Evolutionary conservation across 1,284 basidiomycete genomes (phyloP).

Genomic region (Leccinum variabile): DNA sequence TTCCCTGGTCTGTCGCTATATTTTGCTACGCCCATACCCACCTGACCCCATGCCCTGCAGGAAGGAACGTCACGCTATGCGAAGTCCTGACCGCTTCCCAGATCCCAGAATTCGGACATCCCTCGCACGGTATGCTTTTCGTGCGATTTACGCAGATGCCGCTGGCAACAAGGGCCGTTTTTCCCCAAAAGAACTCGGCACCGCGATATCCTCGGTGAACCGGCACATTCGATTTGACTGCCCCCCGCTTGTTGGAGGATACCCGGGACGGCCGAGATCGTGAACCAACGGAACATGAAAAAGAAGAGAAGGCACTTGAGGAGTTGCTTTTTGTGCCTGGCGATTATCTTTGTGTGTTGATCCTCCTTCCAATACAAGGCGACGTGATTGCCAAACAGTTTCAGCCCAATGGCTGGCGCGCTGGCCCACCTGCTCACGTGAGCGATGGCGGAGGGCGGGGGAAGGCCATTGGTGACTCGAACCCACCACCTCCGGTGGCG

Average conservation of each 20-base stretch:
- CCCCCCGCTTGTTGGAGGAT: constrained; percentile 60
- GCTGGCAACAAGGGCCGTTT: constrained; percentile 61
- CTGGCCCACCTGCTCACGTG: too few relatives aligned
- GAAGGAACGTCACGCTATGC: too few relatives aligned
- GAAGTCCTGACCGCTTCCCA: too few relatives aligned
- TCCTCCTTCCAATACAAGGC: too few relatives aligned
- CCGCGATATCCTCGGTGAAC: constrained; percentile 75
- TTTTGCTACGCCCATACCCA: too few relatives aligned
- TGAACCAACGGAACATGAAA: constrained; percentile 44
- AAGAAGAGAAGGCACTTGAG: constrained; percentile 70
- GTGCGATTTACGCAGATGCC: constrained; percentile 72
- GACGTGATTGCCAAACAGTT: too few relatives aligned
- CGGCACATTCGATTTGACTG: constrained; percentile 50
- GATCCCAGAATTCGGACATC: constrained; percentile 62
- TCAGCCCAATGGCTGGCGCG: too few relatives aligned
- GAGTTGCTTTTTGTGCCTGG: too few relatives aligned
- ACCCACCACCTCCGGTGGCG: constrained; percentile 41
- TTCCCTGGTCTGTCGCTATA: too few relatives aligned
- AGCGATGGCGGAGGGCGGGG: too few relatives aligned
- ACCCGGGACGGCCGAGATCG: constrained; percentile 39
- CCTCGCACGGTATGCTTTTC: constrained; percentile 75
- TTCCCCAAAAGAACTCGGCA: constrained; percentile 72
- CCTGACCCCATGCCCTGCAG: too few relatives aligned
- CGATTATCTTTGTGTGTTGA: too few relatives aligned
- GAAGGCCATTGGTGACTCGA: constrained; percentile 40